Conservation (phyloP, 306 rosid genomes). For the Prunus kanzakura region DNA sequence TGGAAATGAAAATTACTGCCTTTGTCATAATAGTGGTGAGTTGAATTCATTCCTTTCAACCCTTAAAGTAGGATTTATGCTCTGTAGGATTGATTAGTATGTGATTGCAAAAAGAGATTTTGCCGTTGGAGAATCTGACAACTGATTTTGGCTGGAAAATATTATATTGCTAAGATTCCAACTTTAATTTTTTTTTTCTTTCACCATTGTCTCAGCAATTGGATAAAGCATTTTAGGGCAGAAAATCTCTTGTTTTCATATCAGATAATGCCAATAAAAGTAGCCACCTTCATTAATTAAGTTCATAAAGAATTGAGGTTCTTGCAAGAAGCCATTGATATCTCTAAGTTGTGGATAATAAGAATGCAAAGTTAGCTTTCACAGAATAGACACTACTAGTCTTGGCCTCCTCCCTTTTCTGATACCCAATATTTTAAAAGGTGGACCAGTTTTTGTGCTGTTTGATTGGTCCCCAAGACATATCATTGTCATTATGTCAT, state of each 20-base stretch:
- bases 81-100: conserved; percentile 2
- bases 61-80: conserved; percentile 21
- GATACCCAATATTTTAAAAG: conserved; percentile 30
- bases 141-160: background rate
- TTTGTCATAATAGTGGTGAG: conserved; percentile 75
- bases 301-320: background rate
- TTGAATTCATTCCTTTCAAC: conserved; percentile 25
- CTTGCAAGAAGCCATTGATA: conserved; percentile 21
- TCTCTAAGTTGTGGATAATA: conserved; percentile 36
- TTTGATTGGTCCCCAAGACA: conserved; percentile 75
- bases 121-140: background rate
- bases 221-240: background rate
- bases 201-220: background rate
- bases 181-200: background rate
- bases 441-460: conserved; percentile 53
- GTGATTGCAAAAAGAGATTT: background rate
- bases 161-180: background rate
- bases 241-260: too few species aligned
- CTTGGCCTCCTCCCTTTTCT: conserved; percentile 17
- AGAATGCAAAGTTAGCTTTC: conserved; percentile 32
- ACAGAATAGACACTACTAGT: conserved; percentile 20
- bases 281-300: too few species aligned
- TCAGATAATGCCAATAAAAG: too few species aligned
- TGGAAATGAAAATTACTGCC: conserved; percentile 71
- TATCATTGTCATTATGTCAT: conserved; percentile 55